Conservation (phyloP, 805 yeast genomes). For the Candida loeiensis region DNA sequence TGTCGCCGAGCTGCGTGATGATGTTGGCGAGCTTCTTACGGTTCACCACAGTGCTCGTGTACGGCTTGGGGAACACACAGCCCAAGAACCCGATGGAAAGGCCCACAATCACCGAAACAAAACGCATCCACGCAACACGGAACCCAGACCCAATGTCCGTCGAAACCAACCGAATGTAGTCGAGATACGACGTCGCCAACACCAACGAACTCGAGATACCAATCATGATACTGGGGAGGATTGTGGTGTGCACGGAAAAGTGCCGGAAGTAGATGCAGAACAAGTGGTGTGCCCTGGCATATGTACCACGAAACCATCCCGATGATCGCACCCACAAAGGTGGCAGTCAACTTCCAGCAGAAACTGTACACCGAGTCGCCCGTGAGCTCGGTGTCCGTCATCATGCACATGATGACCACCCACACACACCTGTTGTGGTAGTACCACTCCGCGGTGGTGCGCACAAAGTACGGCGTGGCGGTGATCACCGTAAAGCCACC, state of each 20-base stretch:
- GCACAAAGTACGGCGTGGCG: slow-evolving; percentile 25
- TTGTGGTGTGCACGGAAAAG: slow-evolving; percentile 25
- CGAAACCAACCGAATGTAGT: slow-evolving; percentile 14
- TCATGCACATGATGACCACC: slow-evolving; percentile 30
- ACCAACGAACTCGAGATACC: slow-evolving; percentile 28
- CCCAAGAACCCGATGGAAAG: slow-evolving; percentile 29
- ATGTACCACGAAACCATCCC: slow-evolving; percentile 36
- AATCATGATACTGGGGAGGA: slow-evolving; percentile 25
- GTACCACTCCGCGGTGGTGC: slow-evolving; percentile 29
- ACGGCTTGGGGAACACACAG: slow-evolving; percentile 28
- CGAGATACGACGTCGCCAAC: slow-evolving; percentile 33
- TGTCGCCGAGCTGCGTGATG: slow-evolving; percentile 23
- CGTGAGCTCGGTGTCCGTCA: slow-evolving; percentile 28
- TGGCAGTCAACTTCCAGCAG: slow-evolving; percentile 20
- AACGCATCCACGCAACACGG: slow-evolving; percentile 25
- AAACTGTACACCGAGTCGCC: slow-evolving; percentile 29
- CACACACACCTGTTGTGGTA: slow-evolving; percentile 24
- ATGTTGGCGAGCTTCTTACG: slow-evolving; percentile 21
- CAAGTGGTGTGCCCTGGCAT: slow-evolving; percentile 28
- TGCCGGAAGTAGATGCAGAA: slow-evolving; percentile 26
- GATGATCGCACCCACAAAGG: slow-evolving; percentile 27
- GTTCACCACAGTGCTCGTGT: slow-evolving; percentile 25
- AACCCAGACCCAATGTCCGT: slow-evolving; percentile 29
- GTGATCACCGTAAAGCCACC: slow-evolving; percentile 20
- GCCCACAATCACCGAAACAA: slow-evolving; percentile 28